Conservation (phyloP, 305 asterid species). For the Solanum hybrid region DNA sequence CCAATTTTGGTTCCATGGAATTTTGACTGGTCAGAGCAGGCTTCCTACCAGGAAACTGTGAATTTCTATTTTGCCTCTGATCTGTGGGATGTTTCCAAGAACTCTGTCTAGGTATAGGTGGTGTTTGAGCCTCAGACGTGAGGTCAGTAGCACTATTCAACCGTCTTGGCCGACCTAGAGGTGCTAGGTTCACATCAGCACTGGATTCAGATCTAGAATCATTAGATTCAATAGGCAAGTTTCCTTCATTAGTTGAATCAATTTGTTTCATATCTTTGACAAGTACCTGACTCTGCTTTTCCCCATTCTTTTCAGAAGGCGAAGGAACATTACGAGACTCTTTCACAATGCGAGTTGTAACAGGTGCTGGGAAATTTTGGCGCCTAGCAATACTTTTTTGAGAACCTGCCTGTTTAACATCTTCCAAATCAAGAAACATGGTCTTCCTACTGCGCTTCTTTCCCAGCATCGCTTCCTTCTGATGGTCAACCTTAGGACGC, state of each 20-base stretch:
- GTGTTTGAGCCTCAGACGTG: slow-evolving; percentile 45
- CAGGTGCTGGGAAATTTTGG: slow-evolving; percentile 79
- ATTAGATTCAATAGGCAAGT: slow-evolving; percentile 41
- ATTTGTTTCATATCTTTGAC: slow-evolving; percentile 48
- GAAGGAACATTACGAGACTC: slow-evolving; percentile 43
- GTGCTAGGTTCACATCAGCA: slow-evolving; percentile 54
- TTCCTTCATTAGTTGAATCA: slow-evolving; percentile 52
- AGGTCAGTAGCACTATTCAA: slow-evolving; percentile 54
- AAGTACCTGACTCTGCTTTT: slow-evolving; percentile 56
- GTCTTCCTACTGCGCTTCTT: slow-evolving; percentile 95
- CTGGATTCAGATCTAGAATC: slow-evolving; percentile 59
- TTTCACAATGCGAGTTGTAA: slow-evolving; percentile 59
- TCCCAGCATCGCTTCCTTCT: slow-evolving; percentile 93
- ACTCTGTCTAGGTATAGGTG: slow-evolving; percentile 45
- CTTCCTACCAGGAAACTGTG: slow-evolving; percentile 53
- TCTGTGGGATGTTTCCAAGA: slow-evolving; percentile 76
- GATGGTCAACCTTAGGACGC: slow-evolving; percentile 82
- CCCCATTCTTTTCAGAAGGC: slow-evolving; percentile 45
- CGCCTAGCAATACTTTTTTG: slow-evolving; percentile 70
- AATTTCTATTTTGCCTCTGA: slow-evolving; percentile 50
- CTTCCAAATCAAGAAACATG: slow-evolving; percentile 89
- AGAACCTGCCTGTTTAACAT: slow-evolving; percentile 79
- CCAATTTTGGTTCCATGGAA: slow-evolving; percentile 44
- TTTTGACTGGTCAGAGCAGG: slow-evolving; percentile 44
- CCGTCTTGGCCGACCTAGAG: slow-evolving; percentile 48